Conservation (phyloP, 192 early-diverging fungal genomes). For the Podila clonocystis region DNA sequence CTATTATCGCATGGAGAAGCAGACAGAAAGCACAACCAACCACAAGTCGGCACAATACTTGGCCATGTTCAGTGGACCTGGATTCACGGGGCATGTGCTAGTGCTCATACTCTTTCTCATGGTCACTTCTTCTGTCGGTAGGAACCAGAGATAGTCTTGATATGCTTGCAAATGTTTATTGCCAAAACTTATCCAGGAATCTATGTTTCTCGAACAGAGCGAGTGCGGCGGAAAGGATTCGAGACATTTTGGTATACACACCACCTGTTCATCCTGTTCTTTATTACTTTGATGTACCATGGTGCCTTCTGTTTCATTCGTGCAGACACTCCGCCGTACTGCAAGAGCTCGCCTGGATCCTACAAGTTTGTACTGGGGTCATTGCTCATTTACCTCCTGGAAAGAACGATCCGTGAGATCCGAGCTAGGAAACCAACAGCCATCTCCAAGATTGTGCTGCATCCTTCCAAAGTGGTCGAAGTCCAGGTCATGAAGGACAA, state of each 20-base stretch:
- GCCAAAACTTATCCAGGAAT: not conserved
- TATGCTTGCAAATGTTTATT: not conserved
- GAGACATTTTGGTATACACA: slow-evolving; percentile 91
- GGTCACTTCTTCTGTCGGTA: slow-evolving; percentile 74
- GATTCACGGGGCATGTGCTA: slow-evolving; percentile 84
- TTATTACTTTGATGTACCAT: slow-evolving; percentile 81
- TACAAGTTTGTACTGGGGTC: slow-evolving; percentile 86
- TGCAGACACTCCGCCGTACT: slow-evolving; percentile 66
- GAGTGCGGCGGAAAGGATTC: slow-evolving; percentile 66
- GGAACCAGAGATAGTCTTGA: slow-evolving; percentile 57
- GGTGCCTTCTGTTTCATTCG: slow-evolving; percentile 89
- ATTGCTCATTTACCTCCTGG: slow-evolving; percentile 73
- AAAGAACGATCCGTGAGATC: slow-evolving; percentile 78
- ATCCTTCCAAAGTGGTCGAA: slow-evolving; percentile 85
- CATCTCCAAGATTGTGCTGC: slow-evolving; percentile 85
- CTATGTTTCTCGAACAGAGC: slow-evolving; percentile 7
- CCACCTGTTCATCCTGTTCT: slow-evolving; percentile 88
- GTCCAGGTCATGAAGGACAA: slow-evolving; percentile 68
- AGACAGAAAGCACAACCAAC: slow-evolving; percentile 10
- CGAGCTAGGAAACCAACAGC: slow-evolving; percentile 71
- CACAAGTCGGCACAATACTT: slow-evolving; percentile 56
- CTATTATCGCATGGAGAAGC: slow-evolving; percentile 65
- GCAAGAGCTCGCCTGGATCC: slow-evolving; percentile 76
- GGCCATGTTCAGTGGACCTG: slow-evolving; percentile 76
- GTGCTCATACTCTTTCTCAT: slow-evolving; percentile 78